Evolutionary conservation across 2,329 filamentous ascomycete genomes (phyloP).

Genomic region (Ascochyta viciae-villosae): DNA sequence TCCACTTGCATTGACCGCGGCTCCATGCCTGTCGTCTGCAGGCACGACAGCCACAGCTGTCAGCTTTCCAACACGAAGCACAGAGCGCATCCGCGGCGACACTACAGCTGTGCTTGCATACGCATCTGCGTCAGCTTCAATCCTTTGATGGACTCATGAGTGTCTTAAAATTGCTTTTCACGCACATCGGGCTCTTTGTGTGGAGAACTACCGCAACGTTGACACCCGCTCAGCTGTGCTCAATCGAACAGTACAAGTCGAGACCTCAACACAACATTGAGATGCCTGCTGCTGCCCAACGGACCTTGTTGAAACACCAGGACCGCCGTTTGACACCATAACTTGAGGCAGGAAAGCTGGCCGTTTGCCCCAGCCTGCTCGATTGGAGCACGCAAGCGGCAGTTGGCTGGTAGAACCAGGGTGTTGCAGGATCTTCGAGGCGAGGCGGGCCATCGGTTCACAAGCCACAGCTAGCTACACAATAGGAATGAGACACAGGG

Average conservation of each 20-base stretch:
- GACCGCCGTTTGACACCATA: conserved; percentile 3
- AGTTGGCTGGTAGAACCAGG: conserved; percentile 16
- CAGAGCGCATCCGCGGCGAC: conserved; percentile 1
- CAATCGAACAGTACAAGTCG: neutral
- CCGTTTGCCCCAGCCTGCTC: neutral
- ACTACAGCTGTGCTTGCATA: conserved; percentile 3
- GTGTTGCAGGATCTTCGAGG: conserved; percentile 16
- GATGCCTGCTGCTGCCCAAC: neutral
- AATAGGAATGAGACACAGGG: conserved; percentile 11
- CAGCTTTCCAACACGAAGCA: neutral
- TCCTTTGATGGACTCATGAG: neutral
- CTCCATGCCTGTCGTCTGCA: neutral
- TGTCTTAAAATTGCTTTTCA: conserved; percentile 6
- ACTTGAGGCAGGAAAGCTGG: neutral
- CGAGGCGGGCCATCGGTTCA: conserved; percentile 12
- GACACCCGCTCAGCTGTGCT: conserved; percentile 4
- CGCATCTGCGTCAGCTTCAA: neutral
- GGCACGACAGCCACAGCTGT: conserved; percentile 6
- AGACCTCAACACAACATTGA: conserved; percentile 2
- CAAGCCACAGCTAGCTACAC: conserved; percentile 15
- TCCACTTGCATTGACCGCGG: neutral
- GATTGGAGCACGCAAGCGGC: conserved; percentile 3
- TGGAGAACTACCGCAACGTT: conserved; percentile 2
- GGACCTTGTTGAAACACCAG: conserved; percentile 4
- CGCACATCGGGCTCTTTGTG: neutral